Conservation (phyloP, 1,139 yeast species). For the Taphrina confusa region DNA sequence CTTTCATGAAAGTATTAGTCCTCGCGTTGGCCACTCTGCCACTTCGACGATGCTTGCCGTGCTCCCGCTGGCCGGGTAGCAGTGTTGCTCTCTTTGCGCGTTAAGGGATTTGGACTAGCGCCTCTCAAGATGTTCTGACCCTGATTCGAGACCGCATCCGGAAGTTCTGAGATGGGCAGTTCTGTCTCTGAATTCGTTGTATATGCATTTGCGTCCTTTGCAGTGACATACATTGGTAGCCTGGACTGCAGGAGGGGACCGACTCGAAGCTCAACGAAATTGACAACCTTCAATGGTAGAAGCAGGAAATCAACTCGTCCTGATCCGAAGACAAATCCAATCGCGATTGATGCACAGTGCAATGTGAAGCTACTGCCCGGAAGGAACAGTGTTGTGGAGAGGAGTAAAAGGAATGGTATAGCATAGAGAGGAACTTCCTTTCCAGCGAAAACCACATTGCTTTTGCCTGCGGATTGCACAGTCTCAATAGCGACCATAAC, state of each 20-base stretch:
- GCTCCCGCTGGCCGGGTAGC: not conserved
- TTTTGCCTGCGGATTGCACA: not conserved
- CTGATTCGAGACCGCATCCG: too few species aligned
- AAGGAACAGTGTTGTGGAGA: constrained; percentile 3
- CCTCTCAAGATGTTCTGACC: not conserved
- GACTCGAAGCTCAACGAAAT: constrained; percentile 10
- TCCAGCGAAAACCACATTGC: constrained; percentile 22
- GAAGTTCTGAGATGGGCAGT: not conserved
- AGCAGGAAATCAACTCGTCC: constrained; percentile 28
- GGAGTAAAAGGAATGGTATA: constrained; percentile 6
- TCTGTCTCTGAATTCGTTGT: not conserved
- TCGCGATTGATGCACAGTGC: constrained; percentile 13
- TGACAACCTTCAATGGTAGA: constrained; percentile 15
- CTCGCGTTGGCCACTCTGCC: constrained; percentile 5
- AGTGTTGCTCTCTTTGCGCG: not conserved
- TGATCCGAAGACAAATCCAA: constrained; percentile 20
- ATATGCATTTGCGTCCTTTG: constrained; percentile 3
- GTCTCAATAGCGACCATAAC: constrained; percentile 55
- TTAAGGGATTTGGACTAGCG: not conserved
- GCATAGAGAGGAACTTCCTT: constrained; percentile 8
- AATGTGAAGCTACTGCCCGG: constrained; percentile 16
- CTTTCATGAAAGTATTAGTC: not conserved
- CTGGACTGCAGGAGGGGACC: not conserved
- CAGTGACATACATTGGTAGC: constrained; percentile 24
- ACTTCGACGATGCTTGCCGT: constrained; percentile 4